phyloP scores from a whole-genome alignment of 108 stramenopile genomes.

The Skeletonema costatum region DNA sequence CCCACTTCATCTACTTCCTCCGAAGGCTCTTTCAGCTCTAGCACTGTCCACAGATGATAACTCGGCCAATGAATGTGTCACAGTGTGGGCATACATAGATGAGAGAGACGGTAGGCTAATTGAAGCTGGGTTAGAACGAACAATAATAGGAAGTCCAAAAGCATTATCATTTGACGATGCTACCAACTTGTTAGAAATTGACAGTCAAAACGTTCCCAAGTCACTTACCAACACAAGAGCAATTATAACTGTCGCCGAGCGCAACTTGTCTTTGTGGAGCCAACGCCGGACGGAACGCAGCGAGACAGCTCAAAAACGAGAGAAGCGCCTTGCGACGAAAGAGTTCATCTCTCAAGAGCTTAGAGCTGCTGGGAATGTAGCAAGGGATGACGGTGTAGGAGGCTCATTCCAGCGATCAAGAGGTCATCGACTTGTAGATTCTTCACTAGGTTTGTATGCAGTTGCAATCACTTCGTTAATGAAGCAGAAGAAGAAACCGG shows the following conservation, averaged over 20 bases:
- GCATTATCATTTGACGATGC: conserved; percentile 70
- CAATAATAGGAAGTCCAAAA: conserved; percentile 62
- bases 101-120: conserved; percentile 71
- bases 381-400: conserved; percentile 54
- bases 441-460: conserved; percentile 70
- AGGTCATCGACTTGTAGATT: conserved; percentile 82
- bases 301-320: conserved; percentile 61
- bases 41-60: conserved; percentile 47
- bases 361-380: conserved; percentile 12
- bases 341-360: conserved; percentile 56
- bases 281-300: conserved; percentile 43
- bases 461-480: conserved; percentile 49
- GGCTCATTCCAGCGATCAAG: conserved; percentile 67
- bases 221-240: conserved; percentile 39
- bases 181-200: conserved; percentile 52
- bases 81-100: conserved; percentile 88
- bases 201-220: conserved; percentile 17
- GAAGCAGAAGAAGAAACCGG: conserved; percentile 48
- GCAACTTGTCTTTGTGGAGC: conserved; percentile 60
- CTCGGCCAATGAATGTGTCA: conserved; percentile 69
- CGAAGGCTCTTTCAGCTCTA: conserved; percentile 67
- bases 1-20: conserved; percentile 83
- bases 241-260: conserved; percentile 62
- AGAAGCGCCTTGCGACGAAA: conserved; percentile 56
- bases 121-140: conserved; percentile 83